phyloP scores from a whole-genome alignment of 805 yeast species.

The Wickerhamiella parazyma region DNA sequence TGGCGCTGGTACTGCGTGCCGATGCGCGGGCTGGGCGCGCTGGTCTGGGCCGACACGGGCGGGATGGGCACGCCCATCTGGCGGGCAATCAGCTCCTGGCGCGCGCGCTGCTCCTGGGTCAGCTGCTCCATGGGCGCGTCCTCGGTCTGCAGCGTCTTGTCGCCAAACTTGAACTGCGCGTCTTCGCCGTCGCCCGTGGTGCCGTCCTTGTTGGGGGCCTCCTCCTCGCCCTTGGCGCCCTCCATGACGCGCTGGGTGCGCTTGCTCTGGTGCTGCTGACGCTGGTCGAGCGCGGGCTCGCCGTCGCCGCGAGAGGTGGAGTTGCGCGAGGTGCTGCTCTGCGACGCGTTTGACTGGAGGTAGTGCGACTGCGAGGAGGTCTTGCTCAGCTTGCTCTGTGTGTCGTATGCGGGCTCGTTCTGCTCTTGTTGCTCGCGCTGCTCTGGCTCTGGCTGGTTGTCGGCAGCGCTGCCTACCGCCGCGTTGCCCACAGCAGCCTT shows the following conservation, averaged over 20 bases:
- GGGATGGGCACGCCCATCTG: constrained; percentile 8
- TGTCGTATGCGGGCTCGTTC: not conserved
- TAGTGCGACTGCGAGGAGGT: no score
- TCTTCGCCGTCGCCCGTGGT: not conserved
- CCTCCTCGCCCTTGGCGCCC: constrained; percentile 2
- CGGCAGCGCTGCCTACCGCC: no score
- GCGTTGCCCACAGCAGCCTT: no score
- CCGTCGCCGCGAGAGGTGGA: not conserved
- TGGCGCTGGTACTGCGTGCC: constrained; percentile 9
- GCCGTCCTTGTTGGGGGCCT: constrained; percentile 7
- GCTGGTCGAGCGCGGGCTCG: constrained; percentile 10
- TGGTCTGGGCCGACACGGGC: not conserved
- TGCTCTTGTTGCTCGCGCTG: no score
- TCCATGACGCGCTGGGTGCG: constrained; percentile 11
- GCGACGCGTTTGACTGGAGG: no score
- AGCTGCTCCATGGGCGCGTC: constrained; percentile 1
- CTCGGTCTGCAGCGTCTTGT: not conserved
- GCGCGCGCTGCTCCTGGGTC: constrained; percentile 6
- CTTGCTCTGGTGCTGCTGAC: constrained; percentile 8
- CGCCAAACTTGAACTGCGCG: constrained; percentile 8
- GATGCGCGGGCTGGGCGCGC: constrained; percentile 7
- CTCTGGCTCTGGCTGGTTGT: not conserved
- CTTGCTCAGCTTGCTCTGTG: not conserved
- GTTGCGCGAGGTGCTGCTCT: not conserved
- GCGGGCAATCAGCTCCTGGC: constrained; percentile 9